Evolutionary conservation across 2,329 filamentous ascomycete genomes (phyloP).

Genomic region (Fusarium torulosum): DNA sequence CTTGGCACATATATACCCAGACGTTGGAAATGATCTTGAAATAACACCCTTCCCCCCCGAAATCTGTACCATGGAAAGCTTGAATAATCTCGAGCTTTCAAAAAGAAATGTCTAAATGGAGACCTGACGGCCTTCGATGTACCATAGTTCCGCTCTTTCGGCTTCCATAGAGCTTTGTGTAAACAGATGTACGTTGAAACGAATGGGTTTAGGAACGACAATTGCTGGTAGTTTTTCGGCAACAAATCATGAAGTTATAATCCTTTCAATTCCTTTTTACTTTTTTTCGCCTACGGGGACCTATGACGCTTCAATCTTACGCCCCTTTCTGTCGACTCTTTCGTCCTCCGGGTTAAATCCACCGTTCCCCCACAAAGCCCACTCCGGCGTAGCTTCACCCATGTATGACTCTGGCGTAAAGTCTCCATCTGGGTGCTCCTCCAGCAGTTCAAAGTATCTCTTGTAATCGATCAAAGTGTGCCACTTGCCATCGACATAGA

Average conservation of each 20-base stretch:
- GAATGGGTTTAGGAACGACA: constrained; percentile 51
- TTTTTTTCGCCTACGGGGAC: not conserved
- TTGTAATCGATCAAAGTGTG: constrained; percentile 93
- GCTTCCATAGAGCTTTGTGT: constrained; percentile 58
- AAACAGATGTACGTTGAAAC: constrained; percentile 56
- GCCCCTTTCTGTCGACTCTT: constrained; percentile 88
- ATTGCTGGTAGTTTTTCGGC: constrained; percentile 50
- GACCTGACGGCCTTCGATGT: constrained; percentile 54
- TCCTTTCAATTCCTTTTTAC: constrained; percentile 14
- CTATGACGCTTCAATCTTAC: constrained; percentile 63
- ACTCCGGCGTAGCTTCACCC: constrained; percentile 71
- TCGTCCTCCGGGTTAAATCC: constrained; percentile 93
- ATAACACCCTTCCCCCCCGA: constrained; percentile 22
- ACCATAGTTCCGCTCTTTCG: constrained; percentile 57
- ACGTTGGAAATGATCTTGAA: constrained; percentile 40
- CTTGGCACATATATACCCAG: constrained; percentile 36
- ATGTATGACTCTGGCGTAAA: constrained; percentile 28
- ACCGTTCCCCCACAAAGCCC: constrained; percentile 94
- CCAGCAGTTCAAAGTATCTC: constrained; percentile 86
- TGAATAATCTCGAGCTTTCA: constrained; percentile 26
- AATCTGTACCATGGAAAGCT: constrained; percentile 32
- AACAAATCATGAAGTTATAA: constrained; percentile 47
- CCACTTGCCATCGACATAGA: constrained; percentile 83
- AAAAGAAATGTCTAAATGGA: constrained; percentile 43
- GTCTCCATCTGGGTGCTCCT: constrained; percentile 77